These are phyloP conservation scores for Fomitopsis pinicola DNA, from an alignment of 1,284 basidiomycete species.

Conservation along the genomic window DNA sequence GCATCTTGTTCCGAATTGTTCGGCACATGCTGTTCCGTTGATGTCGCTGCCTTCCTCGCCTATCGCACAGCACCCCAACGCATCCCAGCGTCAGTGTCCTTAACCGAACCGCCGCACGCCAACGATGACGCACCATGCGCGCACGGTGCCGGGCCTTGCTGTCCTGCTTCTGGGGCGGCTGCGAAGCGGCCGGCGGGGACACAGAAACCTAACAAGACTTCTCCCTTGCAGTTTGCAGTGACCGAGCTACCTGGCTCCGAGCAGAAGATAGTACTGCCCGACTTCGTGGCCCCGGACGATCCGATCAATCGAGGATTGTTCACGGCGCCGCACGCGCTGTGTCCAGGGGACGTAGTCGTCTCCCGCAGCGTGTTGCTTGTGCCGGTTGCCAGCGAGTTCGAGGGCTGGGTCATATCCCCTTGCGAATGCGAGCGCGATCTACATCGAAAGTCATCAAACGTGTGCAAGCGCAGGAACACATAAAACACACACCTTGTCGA, in stretches of 20 bases:
- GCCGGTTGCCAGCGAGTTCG: slow-evolving; percentile 55
- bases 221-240: no score
- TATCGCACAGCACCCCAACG: slow-evolving; percentile 22
- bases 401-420: slow-evolving; percentile 76
- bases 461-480: slow-evolving; percentile 12
- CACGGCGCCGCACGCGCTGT: slow-evolving; percentile 61
- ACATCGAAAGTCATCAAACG: neutral
- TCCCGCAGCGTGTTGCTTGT: slow-evolving; percentile 20
- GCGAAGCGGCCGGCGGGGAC: slow-evolving; percentile 21
- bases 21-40: slow-evolving; percentile 56
- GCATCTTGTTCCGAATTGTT: slow-evolving; percentile 63
- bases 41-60: slow-evolving; percentile 74
- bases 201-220: neutral
- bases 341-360: slow-evolving; percentile 47
- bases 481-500: slow-evolving; percentile 55
- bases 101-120: neutral
- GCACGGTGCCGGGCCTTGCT: slow-evolving; percentile 74
- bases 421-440: slow-evolving; percentile 64
- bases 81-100: neutral
- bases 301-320: slow-evolving; percentile 70
- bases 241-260: slow-evolving; percentile 49
- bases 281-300: slow-evolving; percentile 72
- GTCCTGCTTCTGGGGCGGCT: slow-evolving; percentile 49
- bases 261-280: slow-evolving; percentile 72
- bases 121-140: slow-evolving; percentile 55